Evolutionary conservation across 2,329 filamentous ascomycete genomes (phyloP), one percentile per base, ranked within the genome.

Genomic region (Periconia sp.): DNA sequence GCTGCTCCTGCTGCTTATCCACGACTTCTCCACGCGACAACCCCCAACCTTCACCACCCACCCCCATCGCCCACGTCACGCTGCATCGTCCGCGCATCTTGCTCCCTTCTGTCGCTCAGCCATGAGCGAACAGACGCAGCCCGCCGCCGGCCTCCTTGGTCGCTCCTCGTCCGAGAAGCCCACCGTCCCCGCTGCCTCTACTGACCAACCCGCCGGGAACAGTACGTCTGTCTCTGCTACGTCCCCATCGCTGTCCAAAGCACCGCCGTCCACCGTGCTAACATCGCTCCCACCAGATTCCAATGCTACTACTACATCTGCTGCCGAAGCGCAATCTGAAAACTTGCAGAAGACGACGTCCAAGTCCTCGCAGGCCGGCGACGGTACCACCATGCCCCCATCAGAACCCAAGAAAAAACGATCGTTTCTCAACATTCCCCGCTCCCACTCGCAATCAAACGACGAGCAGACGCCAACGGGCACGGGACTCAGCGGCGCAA

Each of bases 401-500:
- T 57, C 54, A 33, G 62, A 66, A 55, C 66, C 69, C 15, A 69
- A 67, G 59, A 68, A 71, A 53, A 75, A 75, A 56, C 68, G 65
- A 40, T 69, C 73, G 19, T 64, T 71, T 33, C 64, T 76, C 27
- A 65, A 71, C 53, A 66, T 75, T 45, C 74, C 74, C 23, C 63
- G 61, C 18, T 64, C 68, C 30, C 63, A 58, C 43, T 65, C 70
- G 42, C 62, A 69, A 48, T 59, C 69, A 17, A 67, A 62, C 49
- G 63, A 69, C 20, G 63, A 67, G 47, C 63, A 68, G 44, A 69
- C 70, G 1, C 66, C 73, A 30, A 73, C 68, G 10, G 69, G 65
- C 27, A 77, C 76, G 27, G 75, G 74, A 1, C 61, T 78, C 27
- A 77, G 75, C 51, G 76, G 76, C 48, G 71, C 70, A 47, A 77